Base-by-base conservation (phyloP, 345 rosid genomes). In the Murraya paniculata region DNA sequence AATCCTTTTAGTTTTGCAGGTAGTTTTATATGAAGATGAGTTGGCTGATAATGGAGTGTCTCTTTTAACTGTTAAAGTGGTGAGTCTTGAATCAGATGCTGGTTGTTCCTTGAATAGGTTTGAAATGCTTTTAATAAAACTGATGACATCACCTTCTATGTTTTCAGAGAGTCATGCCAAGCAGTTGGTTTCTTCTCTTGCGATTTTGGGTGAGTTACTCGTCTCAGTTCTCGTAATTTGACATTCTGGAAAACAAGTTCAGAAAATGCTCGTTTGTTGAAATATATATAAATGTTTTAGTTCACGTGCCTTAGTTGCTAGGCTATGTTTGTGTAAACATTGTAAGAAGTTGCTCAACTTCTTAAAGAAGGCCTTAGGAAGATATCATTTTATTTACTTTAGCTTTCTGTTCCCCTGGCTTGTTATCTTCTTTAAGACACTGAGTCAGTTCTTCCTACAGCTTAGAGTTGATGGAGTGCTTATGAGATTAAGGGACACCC, bases 401-500 rank as follows among this genome's bases (percentile, higher is more conserved):
- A 45, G 16, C 28, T 73, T 55, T 59, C 56, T 68, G 11, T 57
- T 64, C 19, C 61, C 65, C 31, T 62, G 19, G 68, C 28, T 62
- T 75, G 21, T 45, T 48, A 19, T 62, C 39, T 62, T 27, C 73
- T 50, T 9, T 58, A 78, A 16, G 67, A 56, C 50, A 64, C 76
- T 82, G 36, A 76, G 56, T 70, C 14, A 18, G 59, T 74, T 64
- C 58, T 77, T 81, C 35, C 35, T 64, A 68, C 87, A 96, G 99
- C 98, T 94, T 79, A 90, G 99, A 81, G 99, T 96, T 83, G 99
- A 96, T 81, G 99, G 99, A 71, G 94, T 89, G 70, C 89, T 96
- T 31, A 91, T 96, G 97, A 92, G 99, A 83, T 76, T 96, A 77
- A 90, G 99, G 87, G 99, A 96, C 73, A 94, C 99, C 6, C 91